A percentile compares a stretch with the other conserved stretches of the same genome.
These are phyloP conservation scores for Naumovozyma castellii DNA, from an alignment of 805 yeast genomes.

Conservation along the genomic window DNA sequence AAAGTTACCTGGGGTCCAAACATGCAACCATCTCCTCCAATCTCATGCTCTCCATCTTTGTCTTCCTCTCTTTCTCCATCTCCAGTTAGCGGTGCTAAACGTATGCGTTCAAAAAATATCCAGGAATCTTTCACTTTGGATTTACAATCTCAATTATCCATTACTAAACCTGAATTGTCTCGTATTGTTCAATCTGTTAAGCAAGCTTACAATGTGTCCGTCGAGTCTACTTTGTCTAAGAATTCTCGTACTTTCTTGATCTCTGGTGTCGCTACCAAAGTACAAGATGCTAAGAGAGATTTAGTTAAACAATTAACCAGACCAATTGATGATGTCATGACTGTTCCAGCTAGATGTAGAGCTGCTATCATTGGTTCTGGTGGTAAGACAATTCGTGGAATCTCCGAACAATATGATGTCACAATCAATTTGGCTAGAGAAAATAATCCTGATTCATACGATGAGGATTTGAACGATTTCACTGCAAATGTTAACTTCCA, in stretches of 20 bases:
- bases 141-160: slow-evolving; percentile 55
- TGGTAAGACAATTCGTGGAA: slow-evolving; percentile 75
- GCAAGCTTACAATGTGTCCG: slow-evolving; percentile 45
- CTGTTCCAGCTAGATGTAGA: slow-evolving; percentile 68
- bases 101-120: slow-evolving; percentile 48
- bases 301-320: slow-evolving; percentile 67
- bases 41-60: slow-evolving; percentile 17
- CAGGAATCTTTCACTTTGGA: slow-evolving; percentile 76
- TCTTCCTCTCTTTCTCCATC: slow-evolving; percentile 14
- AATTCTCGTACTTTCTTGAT: slow-evolving; percentile 76
- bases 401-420: slow-evolving; percentile 60
- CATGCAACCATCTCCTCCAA: slow-evolving; percentile 33
- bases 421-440: slow-evolving; percentile 47
- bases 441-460: slow-evolving; percentile 32
- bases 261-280: slow-evolving; percentile 61
- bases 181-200: slow-evolving; percentile 58
- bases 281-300: slow-evolving; percentile 62
- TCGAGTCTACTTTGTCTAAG: slow-evolving; percentile 76
- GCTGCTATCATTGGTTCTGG: slow-evolving; percentile 78
- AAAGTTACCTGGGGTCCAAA: slow-evolving; percentile 38
- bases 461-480: slow-evolving; percentile 51
- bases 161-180: slow-evolving; percentile 56
- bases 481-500: slow-evolving; percentile 55
- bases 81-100: slow-evolving; percentile 30
- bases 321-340: slow-evolving; percentile 52